Percentiles rank a stretch among this genome's conserved stretches.
Evolutionary conservation across 2,329 filamentous ascomycete genomes (phyloP).

Genomic region (Colletotrichum plurivorum): DNA sequence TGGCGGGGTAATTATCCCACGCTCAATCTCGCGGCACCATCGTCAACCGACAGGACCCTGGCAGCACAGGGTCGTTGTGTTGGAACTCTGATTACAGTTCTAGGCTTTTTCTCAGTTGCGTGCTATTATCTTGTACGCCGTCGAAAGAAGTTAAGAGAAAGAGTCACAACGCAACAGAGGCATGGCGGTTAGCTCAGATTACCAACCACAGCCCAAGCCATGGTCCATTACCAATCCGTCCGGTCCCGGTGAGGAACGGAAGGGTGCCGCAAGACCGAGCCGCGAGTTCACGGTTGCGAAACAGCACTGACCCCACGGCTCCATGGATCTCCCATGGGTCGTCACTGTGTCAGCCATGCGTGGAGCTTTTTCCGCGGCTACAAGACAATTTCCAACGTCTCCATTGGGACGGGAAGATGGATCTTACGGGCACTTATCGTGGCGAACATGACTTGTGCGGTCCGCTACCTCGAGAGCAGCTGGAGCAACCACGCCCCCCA

Average conservation of each 20-base stretch:
- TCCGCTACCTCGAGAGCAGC: constrained; percentile 18
- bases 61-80: background rate
- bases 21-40: constrained; percentile 9
- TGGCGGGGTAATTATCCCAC: constrained; percentile 32
- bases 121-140: background rate
- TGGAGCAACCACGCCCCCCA: constrained; percentile 18
- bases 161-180: too few relatives aligned
- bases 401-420: constrained; percentile 29
- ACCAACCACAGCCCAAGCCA: constrained; percentile 2
- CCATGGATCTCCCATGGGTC: constrained; percentile 40
- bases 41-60: constrained; percentile 16
- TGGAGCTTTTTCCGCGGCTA: constrained; percentile 34
- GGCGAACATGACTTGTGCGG: constrained; percentile 39
- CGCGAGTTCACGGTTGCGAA: constrained; percentile 17
- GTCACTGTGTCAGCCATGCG: constrained; percentile 31
- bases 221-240: constrained; percentile 27
- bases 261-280: constrained; percentile 36
- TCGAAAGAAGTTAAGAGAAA: too few relatives aligned
- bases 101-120: background rate
- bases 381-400: constrained; percentile 10
- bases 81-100: background rate
- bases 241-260: constrained; percentile 18
- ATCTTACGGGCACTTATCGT: constrained; percentile 34
- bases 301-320: constrained; percentile 29
- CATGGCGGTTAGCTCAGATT: background rate